These are phyloP conservation scores for Eragrostis nindensis DNA, from an alignment of 176 grass and related monocot species.

Conservation along the genomic window DNA sequence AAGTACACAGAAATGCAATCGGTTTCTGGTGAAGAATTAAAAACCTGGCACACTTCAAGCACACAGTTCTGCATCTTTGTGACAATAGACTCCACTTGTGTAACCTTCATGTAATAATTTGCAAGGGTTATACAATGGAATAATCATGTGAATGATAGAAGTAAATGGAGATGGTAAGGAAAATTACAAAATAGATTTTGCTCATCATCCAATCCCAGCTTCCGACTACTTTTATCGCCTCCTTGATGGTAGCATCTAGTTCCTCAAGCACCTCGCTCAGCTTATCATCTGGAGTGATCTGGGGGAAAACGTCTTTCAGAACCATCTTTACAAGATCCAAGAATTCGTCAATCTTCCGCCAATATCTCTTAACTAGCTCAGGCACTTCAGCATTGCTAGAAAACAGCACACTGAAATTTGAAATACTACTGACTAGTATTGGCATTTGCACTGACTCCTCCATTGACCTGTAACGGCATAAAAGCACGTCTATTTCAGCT, in stretches of 20 bases:
- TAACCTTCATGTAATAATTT: slow-evolving; percentile 40
- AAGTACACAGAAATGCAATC: slow-evolving; percentile 27
- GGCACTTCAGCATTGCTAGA: slow-evolving; percentile 34
- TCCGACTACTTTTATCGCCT: slow-evolving; percentile 41
- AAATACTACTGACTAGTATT: slow-evolving; percentile 44
- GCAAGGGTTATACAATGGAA: not conserved
- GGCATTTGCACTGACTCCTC: slow-evolving; percentile 37
- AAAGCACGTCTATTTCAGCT: slow-evolving; percentile 5
- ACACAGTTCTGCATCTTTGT: slow-evolving; percentile 37
- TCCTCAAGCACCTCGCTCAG: slow-evolving; percentile 35
- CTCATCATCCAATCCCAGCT: slow-evolving; percentile 57
- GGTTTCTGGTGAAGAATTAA: slow-evolving; percentile 25
- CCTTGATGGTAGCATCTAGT: slow-evolving; percentile 37
- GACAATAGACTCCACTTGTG: slow-evolving; percentile 40
- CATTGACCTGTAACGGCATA: slow-evolving; percentile 47
- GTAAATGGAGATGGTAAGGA: not conserved
- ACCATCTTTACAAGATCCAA: slow-evolving; percentile 39
- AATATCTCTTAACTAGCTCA: slow-evolving; percentile 52
- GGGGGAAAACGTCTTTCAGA: slow-evolving; percentile 25
- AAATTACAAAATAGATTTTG: slow-evolving; percentile 62
- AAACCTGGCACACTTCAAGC: slow-evolving; percentile 36
- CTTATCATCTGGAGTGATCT: slow-evolving; percentile 51
- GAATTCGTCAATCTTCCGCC: slow-evolving; percentile 41
- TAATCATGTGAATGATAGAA: not conserved
- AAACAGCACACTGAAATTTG: slow-evolving; percentile 41